A percentile compares a stretch with the other conserved stretches of the same genome.
Evolutionary conservation across 225 moss, liverwort and hornwort genomes (phyloP).

Genomic region (Asterella californica): DNA sequence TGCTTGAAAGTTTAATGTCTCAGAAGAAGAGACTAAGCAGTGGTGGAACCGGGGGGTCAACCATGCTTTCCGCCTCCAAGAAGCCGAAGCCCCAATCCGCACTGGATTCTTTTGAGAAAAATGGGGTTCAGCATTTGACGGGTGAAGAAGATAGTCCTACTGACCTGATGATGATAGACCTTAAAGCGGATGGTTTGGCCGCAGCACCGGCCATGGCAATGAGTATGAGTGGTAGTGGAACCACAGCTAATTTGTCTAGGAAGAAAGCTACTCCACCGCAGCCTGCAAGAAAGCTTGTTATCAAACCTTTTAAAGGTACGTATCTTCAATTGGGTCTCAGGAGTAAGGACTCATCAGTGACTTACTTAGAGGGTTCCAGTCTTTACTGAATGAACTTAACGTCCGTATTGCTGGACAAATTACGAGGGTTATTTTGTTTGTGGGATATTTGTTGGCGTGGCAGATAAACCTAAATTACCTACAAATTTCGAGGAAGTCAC

Average conservation of each 20-base stretch:
- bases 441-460: not conserved
- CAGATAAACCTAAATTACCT: conserved; percentile 98
- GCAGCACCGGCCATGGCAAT: conserved; percentile 27
- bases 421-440: not conserved
- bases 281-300: conserved; percentile 89
- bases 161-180: conserved; percentile 49
- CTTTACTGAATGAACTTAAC: not conserved
- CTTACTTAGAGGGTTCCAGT: not conserved
- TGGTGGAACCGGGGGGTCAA: conserved; percentile 48
- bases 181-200: conserved; percentile 41
- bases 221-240: conserved; percentile 47
- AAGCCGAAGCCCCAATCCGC: conserved; percentile 49
- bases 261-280: conserved; percentile 99
- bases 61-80: conserved; percentile 51
- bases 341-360: not conserved
- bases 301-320: conserved; percentile 97
- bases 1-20: conserved; percentile 52
- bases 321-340: not conserved
- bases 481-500: conserved; percentile 92
- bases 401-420: not conserved
- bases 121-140: conserved; percentile 39
- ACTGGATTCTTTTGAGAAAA: conserved; percentile 45
- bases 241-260: conserved; percentile 89
- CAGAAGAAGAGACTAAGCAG: conserved; percentile 59
- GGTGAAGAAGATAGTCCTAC: conserved; percentile 42